phyloP scores from a whole-genome alignment of 129 eudicot genomes.

The Flaveria trinervia region DNA sequence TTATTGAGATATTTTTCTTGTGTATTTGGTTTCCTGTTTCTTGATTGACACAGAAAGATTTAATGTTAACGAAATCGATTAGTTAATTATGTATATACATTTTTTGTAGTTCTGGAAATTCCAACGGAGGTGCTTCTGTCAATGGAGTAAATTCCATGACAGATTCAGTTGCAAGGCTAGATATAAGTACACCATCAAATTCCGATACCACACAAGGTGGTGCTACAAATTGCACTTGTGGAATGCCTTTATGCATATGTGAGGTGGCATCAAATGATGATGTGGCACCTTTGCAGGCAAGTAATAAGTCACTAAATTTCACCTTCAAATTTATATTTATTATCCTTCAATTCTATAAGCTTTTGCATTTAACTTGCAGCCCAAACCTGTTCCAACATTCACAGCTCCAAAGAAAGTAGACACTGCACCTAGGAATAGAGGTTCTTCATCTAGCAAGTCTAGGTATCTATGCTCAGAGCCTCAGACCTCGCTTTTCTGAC shows the following conservation, averaged over 20 bases:
- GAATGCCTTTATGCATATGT: conserved; percentile 99
- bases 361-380: conserved; percentile 35
- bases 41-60: not conserved
- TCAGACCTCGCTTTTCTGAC: not conserved
- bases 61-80: not conserved
- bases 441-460: conserved; percentile 67
- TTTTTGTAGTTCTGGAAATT: conserved; percentile 38
- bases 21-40: not conserved
- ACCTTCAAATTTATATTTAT: conserved; percentile 13
- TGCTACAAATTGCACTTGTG: conserved; percentile 79
- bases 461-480: conserved; percentile 41
- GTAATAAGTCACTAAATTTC: conserved; percentile 16
- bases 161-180: conserved; percentile 57
- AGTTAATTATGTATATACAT: not conserved
- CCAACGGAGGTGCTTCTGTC: conserved; percentile 41
- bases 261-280: conserved; percentile 64
- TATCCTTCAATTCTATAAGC: conserved; percentile 1
- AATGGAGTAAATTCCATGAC: conserved; percentile 50
- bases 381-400: conserved; percentile 40
- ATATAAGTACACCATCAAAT: conserved; percentile 41
- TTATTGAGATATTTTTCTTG: not conserved
- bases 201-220: conserved; percentile 35
- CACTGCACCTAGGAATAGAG: conserved; percentile 57
- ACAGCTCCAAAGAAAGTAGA: conserved; percentile 55
- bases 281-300: conserved; percentile 48